Base-by-base conservation (phyloP, 2,329 filamentous ascomycete genomes). In the Claviceps paspali region DNA sequence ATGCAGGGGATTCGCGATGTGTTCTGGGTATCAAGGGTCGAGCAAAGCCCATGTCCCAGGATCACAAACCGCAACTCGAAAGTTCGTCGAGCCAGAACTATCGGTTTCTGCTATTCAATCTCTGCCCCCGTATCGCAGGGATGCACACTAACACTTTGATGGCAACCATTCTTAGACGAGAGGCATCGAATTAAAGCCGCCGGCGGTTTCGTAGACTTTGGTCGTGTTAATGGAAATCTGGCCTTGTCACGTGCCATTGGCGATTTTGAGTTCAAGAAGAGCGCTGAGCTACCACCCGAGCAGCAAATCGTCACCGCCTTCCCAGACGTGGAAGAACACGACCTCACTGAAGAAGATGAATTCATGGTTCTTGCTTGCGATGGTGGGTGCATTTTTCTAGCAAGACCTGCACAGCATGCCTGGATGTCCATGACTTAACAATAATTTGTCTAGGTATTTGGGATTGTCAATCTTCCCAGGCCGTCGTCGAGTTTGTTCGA, bases 221-320 rank as follows among this genome's bases (percentile, higher is more conserved):
- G 91, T 45, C 83, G 91, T 55, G 91, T 98, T 51, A 98, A 98
- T 59, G 91, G 91, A 57, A 98, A 98, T 61, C 76, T 98, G 32
- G 91, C 91, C 33, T 70, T 98, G 43, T 98, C 91, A 44, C 82
- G 91, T 60, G 91, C 91, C 50, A 95, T 98, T 60, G 91, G 91
- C 50, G 91, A 98, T 60, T 98, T 98, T 55, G 91, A 98, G 59
- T 98, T 98, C 73, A 98, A 98, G 73, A 96, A 96, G 73, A 94
- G 86, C 59, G 83, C 88, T 49, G 87, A 95, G 54, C 76, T 98
- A 33, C 79, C 88, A 3, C 91, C 91, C n/a, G 91, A 98, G 65
- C 84, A 93, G 56, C 91, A 98, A 62, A 96, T 98, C 47, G 91
- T 98, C 30, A 98, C 91, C 12, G 91, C 91, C 5, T 96, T 80